Percentiles rank a stretch among this genome's conserved stretches.
These are phyloP conservation scores for Tilletia caries DNA, from an alignment of 1,284 basidiomycete genomes.

Conservation along the genomic window DNA sequence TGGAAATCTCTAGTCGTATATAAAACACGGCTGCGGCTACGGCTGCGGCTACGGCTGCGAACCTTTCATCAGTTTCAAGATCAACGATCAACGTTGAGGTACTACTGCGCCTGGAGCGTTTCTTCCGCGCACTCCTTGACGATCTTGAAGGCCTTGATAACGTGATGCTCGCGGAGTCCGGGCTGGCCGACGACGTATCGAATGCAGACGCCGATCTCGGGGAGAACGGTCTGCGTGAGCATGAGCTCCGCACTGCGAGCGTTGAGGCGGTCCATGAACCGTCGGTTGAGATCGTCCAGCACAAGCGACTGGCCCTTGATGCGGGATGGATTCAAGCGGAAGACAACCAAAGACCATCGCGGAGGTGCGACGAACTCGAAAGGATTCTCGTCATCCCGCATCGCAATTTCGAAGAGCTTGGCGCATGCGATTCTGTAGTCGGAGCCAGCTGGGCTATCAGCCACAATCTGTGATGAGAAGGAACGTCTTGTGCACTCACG, in stretches of 20 bases:
- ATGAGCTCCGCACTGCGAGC: slow-evolving; percentile 28
- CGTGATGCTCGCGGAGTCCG: slow-evolving; percentile 28
- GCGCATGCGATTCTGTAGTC: slow-evolving; percentile 27
- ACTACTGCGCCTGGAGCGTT: not conserved
- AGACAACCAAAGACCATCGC: slow-evolving; percentile 42
- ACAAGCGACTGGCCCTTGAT: slow-evolving; percentile 6
- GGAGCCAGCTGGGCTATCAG: not conserved
- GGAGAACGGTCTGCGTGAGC: slow-evolving; percentile 46
- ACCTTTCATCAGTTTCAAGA: no score
- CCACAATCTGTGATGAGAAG: not conserved
- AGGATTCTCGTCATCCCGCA: slow-evolving; percentile 3
- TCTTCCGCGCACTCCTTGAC: slow-evolving; percentile 21
- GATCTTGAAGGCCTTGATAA: slow-evolving; percentile 30
- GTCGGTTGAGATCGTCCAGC: slow-evolving; percentile 36
- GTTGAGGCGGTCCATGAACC: slow-evolving; percentile 33
- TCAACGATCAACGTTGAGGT: no score
- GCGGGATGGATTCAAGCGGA: slow-evolving; percentile 30
- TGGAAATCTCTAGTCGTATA: no score
- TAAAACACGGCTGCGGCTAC: no score
- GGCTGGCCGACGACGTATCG: slow-evolving; percentile 43
- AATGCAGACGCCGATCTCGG: slow-evolving; percentile 42
- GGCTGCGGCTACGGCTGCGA: no score
- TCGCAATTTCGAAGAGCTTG: slow-evolving; percentile 20
- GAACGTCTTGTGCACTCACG: slow-evolving; percentile 13
- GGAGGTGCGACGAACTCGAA: slow-evolving; percentile 42